A percentile compares a stretch with the other conserved stretches of the same genome.
Conservation (phyloP, 176 grass and related monocot genomes). For the Triticum monococcum region DNA sequence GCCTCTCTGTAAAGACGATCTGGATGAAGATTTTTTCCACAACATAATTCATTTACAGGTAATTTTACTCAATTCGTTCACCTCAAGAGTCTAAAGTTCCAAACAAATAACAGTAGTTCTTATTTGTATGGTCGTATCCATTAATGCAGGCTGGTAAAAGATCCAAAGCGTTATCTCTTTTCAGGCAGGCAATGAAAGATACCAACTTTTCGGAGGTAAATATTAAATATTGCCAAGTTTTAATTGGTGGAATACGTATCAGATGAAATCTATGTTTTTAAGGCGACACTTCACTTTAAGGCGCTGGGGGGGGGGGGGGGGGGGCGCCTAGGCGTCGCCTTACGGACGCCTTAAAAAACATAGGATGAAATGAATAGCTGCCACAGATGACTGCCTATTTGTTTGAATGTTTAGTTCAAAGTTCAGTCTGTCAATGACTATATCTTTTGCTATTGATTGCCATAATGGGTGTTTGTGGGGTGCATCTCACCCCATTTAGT, state of each 20-base stretch:
- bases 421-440: not conserved
- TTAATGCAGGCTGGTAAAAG: conserved; percentile 78
- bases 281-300: too few relatives aligned
- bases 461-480: conserved; percentile 6
- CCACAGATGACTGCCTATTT: not conserved
- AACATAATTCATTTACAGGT: conserved; percentile 97
- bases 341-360: too few relatives aligned
- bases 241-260: not conserved
- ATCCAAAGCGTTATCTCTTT: conserved; percentile 80
- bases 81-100: not conserved
- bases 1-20: conserved; percentile 79
- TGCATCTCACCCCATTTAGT: conserved; percentile 3
- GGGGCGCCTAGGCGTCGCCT: too few relatives aligned
- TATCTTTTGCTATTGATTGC: conserved; percentile 15
- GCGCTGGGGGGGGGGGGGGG: too few relatives aligned
- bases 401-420: conserved; percentile 11
- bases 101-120: conserved; percentile 2
- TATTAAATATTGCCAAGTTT: not conserved
- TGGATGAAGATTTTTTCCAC: conserved; percentile 90
- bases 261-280: not conserved
- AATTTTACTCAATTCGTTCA: conserved; percentile 38
- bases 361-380: not conserved
- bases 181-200: conserved; percentile 56
- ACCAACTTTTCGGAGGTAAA: conserved; percentile 85
- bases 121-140: conserved; percentile 30